phyloP scores from a whole-genome alignment of 2,329 filamentous ascomycete genomes.

The Curvularia sp. region DNA sequence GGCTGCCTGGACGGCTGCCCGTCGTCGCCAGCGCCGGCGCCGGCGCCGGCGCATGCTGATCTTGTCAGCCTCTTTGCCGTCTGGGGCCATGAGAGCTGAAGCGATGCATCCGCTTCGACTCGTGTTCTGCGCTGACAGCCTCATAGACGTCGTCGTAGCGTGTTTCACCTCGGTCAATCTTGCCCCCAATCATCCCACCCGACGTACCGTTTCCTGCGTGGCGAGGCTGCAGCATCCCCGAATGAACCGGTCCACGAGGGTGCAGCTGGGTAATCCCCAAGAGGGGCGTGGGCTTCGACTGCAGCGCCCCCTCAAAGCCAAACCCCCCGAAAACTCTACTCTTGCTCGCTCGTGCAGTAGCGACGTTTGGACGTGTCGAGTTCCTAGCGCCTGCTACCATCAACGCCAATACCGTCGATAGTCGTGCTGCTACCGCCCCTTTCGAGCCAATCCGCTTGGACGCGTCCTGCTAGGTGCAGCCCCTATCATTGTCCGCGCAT shows the following conservation, averaged over 20 bases:
- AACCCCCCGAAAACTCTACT: not conserved
- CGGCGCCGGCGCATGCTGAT: constrained; percentile 2
- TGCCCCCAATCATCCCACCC: constrained; percentile 16
- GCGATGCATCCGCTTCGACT: not conserved
- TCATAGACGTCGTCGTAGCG: constrained; percentile 20
- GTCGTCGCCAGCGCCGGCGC: not conserved
- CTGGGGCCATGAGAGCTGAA: not conserved
- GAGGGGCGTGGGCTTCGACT: too few relatives aligned
- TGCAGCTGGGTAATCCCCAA: too few relatives aligned
- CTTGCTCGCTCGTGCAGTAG: not conserved
- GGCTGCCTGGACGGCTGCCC: not conserved
- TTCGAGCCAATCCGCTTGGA: constrained; percentile 1
- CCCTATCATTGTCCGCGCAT: not conserved
- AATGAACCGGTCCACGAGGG: not conserved
- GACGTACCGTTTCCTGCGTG: constrained; percentile 22
- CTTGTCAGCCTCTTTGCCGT: constrained; percentile 12
- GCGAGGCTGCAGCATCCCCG: constrained; percentile 14
- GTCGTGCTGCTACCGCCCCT: constrained; percentile 10
- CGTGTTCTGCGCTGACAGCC: constrained; percentile 16
- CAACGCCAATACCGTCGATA: constrained; percentile 8
- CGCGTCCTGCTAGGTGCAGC: not conserved
- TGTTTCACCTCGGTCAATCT: constrained; percentile 34
- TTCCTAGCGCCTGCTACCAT: constrained; percentile 13
- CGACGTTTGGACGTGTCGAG: constrained; percentile 1
- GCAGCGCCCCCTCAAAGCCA: not conserved